Evolutionary conservation across 2,329 filamentous ascomycete species (phyloP).

Genomic region (Sclerotinia glacialis): DNA sequence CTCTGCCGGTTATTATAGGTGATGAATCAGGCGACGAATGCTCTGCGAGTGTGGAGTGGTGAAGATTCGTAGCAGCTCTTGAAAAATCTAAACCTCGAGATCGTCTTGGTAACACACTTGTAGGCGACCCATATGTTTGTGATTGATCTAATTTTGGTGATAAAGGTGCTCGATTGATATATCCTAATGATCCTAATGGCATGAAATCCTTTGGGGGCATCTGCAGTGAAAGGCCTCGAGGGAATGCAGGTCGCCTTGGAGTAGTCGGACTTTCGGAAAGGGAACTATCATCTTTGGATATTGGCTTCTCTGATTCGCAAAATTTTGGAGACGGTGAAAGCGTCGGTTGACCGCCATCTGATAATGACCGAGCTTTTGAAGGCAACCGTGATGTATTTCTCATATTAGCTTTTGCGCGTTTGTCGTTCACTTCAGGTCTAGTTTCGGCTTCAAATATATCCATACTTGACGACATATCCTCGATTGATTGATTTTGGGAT

Average conservation of each 20-base stretch:
- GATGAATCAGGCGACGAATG: conserved; percentile 86
- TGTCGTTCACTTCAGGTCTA: conserved; percentile 2
- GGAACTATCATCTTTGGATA: conserved; percentile 39
- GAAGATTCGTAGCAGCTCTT: conserved; percentile 85
- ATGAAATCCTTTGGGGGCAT: conserved; percentile 57
- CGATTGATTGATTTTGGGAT: conserved; percentile 2
- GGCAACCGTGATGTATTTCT: conserved; percentile 30
- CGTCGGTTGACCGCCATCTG: conserved; percentile 34
- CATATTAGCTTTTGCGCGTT: conserved; percentile 12
- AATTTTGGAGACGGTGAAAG: conserved; percentile 40
- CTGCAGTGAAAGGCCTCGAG: conserved; percentile 67
- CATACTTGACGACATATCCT: conserved; percentile 21
- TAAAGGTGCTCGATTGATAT: conserved; percentile 62
- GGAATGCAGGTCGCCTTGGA: conserved; percentile 65
- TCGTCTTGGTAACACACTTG: conserved; percentile 81
- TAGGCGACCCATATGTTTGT: conserved; percentile 81
- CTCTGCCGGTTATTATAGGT: conserved; percentile 73
- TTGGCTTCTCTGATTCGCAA: conserved; percentile 37
- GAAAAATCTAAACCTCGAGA: conserved; percentile 93
- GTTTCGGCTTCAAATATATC: conserved; percentile 14
- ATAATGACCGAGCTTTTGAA: conserved; percentile 38
- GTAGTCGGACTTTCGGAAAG: conserved; percentile 56
- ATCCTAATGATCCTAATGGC: conserved; percentile 44
- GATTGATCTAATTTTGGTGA: conserved; percentile 84
- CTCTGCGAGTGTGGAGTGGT: conserved; percentile 91